These are phyloP conservation scores for Chlamydomonas eustigma DNA, from an alignment of 139 green algal genomes.

Conservation along the genomic window DNA sequence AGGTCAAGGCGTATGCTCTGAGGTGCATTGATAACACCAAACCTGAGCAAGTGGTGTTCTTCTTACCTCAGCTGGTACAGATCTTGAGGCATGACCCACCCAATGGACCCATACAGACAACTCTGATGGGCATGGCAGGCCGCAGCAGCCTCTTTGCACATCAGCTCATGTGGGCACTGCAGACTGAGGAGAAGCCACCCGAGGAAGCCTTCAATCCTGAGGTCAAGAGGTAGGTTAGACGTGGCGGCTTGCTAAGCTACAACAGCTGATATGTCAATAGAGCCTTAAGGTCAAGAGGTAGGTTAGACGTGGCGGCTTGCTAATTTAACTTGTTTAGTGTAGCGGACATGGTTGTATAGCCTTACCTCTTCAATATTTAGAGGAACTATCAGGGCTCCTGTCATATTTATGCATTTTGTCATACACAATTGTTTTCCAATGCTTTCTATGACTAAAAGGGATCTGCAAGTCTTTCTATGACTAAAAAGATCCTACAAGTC, in stretches of 20 bases:
- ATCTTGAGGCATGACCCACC: slow-evolving; percentile 50
- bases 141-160: slow-evolving; percentile 76
- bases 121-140: slow-evolving; percentile 63
- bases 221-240: slow-evolving; percentile 50
- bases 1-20: slow-evolving; percentile 42
- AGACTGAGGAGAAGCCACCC: slow-evolving; percentile 70
- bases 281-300: slow-evolving; percentile 65
- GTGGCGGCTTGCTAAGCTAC: too few relatives aligned
- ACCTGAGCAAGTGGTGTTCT: slow-evolving; percentile 72
- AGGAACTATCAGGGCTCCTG: too few relatives aligned
- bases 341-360: too few relatives aligned
- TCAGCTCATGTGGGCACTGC: slow-evolving; percentile 83
- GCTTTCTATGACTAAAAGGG: too few relatives aligned
- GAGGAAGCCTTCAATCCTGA: slow-evolving; percentile 70
- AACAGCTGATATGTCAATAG: too few relatives aligned
- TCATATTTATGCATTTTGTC: too few relatives aligned
- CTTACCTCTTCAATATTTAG: too few relatives aligned
- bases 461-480: too few relatives aligned
- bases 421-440: too few relatives aligned
- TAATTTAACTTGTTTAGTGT: too few relatives aligned
- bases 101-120: slow-evolving; percentile 52
- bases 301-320: too few relatives aligned
- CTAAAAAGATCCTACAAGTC: too few relatives aligned
- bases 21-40: slow-evolving; percentile 39
- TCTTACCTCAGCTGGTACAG: slow-evolving; percentile 93